Percentiles rank a stretch among this genome's conserved stretches.
Conservation (phyloP, 2,329 filamentous ascomycete species). For the Venturia oleaginea region DNA sequence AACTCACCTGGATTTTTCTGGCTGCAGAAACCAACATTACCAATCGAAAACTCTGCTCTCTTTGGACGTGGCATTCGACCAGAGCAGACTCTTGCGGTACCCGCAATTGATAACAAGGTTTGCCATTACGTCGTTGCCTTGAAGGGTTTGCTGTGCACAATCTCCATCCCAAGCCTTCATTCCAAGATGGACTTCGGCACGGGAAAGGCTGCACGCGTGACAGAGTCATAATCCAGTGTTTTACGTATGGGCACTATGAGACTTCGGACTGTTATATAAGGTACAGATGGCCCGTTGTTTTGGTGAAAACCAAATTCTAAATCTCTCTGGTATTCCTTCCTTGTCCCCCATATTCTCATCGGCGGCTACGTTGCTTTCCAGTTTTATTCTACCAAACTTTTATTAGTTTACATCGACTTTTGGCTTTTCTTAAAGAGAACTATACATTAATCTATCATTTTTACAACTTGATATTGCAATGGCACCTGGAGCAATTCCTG, state of each 20-base stretch:
- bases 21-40: not conserved
- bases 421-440: not conserved
- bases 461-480: not conserved
- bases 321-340: not conserved
- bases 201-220: not conserved
- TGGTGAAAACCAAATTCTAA: not conserved
- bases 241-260: constrained; percentile 1
- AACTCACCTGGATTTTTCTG: not conserved
- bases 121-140: not conserved
- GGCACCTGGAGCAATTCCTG: constrained; percentile 19
- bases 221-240: constrained; percentile 3
- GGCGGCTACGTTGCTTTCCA: not conserved
- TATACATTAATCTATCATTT: not conserved
- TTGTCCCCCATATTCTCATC: not conserved
- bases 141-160: constrained; percentile 1
- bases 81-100: not conserved
- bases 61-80: not conserved
- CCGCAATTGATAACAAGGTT: not conserved
- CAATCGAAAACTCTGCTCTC: constrained; percentile 1
- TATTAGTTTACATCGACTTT: not conserved
- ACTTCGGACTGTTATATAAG: not conserved
- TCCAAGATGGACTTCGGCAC: constrained; percentile 2
- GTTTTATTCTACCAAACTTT: not conserved
- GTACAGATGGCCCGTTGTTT: not conserved
- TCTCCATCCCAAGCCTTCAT: not conserved